Percentiles rank a stretch among this genome's conserved stretches.
phyloP scores from a whole-genome alignment of 257 asterid species.

The Solanum sparsipilum region DNA sequence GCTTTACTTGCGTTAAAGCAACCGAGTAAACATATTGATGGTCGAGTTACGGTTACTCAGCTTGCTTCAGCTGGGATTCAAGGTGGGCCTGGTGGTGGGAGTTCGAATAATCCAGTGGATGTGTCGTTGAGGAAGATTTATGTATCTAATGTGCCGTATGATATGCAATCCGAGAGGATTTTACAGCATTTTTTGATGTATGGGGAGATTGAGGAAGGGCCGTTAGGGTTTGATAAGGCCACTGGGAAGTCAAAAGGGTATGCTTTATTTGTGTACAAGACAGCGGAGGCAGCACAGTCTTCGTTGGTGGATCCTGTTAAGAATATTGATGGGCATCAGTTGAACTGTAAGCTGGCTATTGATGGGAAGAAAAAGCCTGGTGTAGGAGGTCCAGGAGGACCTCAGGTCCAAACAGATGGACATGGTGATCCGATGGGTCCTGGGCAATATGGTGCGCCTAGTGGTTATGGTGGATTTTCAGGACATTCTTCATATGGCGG shows the following conservation, averaged over 20 bases:
- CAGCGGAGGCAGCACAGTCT: constrained; percentile 58
- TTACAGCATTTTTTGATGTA: constrained; percentile 62
- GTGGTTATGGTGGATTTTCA: constrained; percentile 38
- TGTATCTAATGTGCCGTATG: constrained; percentile 70
- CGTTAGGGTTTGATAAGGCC: constrained; percentile 73
- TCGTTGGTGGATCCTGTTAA: constrained; percentile 57
- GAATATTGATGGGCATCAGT: constrained; percentile 66
- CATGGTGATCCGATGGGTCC: constrained; percentile 37
- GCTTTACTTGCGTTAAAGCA: constrained; percentile 67
- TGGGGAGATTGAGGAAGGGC: constrained; percentile 92
- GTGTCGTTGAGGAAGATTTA: constrained; percentile 68
- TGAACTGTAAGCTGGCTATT: constrained; percentile 66
- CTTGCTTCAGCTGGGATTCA: constrained; percentile 68
- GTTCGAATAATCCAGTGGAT: constrained; percentile 36
- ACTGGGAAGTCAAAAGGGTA: constrained; percentile 85
- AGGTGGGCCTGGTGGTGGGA: constrained; percentile 39
- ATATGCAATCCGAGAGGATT: constrained; percentile 63
- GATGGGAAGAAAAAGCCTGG: constrained; percentile 68
- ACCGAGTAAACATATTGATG: constrained; percentile 78
- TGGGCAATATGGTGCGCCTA: constrained; percentile 43
- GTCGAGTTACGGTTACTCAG: constrained; percentile 77
- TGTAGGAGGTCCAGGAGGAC: constrained; percentile 25
- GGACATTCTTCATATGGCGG: constrained; percentile 15
- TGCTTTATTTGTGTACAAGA: constrained; percentile 74
- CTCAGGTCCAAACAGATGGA: constrained; percentile 31